Evolutionary conservation across 805 yeast species (phyloP), one percentile per base, ranked within the genome.

Genomic region (Cephaloascus fragrans): DNA sequence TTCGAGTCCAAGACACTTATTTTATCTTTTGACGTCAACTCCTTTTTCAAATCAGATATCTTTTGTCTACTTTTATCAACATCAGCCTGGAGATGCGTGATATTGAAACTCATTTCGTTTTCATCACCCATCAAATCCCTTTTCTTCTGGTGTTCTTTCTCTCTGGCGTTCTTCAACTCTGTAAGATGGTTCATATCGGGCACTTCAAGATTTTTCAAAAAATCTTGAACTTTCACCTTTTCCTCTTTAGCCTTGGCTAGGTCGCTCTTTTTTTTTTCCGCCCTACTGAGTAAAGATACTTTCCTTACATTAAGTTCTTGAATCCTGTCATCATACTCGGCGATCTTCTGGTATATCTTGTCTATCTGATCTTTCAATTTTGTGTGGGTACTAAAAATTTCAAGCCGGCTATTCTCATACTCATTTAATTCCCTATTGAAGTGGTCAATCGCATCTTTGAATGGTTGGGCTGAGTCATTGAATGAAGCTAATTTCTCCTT

Each of bases 1-100:
- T 47, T 48, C 35, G 31, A 50, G 43, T 71, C 69, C 18, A 82
- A 52, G 3, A 75, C 48, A 14, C 61, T 62, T 3, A 81, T 50
- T 47, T 71, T 70, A 52, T 82, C 89, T 12, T 62, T 68, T 6
- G 75, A 63, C 20, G 55, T 55, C 26, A 69, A 51, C 18, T 44
- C 48, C 36, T 34, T 45, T 47, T 34, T 44, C 44, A 39, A n/a
- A 6, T 18, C 26, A 4, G 33, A 16, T 10, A 33, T 23, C 33
- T 32, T 20, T 19, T 5, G 16, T 17, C 19, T 31, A 42, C 33
- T 9, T 39, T 31, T 34, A 18, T 31, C 9, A 20, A 31, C 15
- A 23, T 23, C 18, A 9, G 16, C 18, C n/a, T 36, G 10, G 17
- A 19, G 17, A 12, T 37, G n/a, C 20, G 40, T 10, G 17, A 19